phyloP scores from a whole-genome alignment of 2,329 filamentous ascomycete genomes.

The Hyphodiscus sp. region DNA sequence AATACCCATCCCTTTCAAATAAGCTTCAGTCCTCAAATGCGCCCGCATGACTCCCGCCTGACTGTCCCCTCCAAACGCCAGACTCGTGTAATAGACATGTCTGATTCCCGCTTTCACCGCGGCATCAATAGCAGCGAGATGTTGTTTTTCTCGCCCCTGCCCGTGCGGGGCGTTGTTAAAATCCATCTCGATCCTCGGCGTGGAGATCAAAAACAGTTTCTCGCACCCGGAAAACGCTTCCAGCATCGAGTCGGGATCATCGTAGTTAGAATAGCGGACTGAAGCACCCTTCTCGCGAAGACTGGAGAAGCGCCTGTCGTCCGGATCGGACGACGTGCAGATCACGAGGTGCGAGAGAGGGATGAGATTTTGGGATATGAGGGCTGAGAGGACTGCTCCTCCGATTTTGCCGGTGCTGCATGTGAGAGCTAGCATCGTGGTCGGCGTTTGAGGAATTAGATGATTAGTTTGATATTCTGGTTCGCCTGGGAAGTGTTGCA shows the following conservation, averaged over 20 bases:
- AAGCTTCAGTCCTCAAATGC: constrained; percentile 17
- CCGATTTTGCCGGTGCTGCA: constrained; percentile 15
- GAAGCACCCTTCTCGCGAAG: constrained; percentile 13
- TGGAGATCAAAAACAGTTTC: constrained; percentile 31
- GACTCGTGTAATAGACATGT: constrained; percentile 31
- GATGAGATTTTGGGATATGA: constrained; percentile 7
- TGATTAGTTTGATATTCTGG: neutral
- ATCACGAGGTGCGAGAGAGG: constrained; percentile 8
- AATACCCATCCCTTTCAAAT: constrained; percentile 12
- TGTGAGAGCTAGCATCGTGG: constrained; percentile 9
- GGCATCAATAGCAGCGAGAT: constrained; percentile 25
- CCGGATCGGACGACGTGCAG: constrained; percentile 9
- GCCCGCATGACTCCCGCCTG: constrained; percentile 18
- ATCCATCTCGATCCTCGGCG: constrained; percentile 21
- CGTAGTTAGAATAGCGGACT: constrained; percentile 11
- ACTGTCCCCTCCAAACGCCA: constrained; percentile 18
- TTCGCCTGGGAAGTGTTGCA: too few species aligned
- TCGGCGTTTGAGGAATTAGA: neutral
- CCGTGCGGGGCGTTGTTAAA: constrained; percentile 35
- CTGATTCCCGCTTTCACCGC: constrained; percentile 29
- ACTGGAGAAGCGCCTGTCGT: constrained; percentile 32
- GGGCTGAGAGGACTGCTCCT: constrained; percentile 8
- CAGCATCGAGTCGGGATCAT: constrained; percentile 1
- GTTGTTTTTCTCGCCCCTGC: constrained; percentile 14
- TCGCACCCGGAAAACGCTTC: constrained; percentile 7